phyloP scores from a whole-genome alignment of 345 rosid species.

The Microthlaspi erraticum region DNA sequence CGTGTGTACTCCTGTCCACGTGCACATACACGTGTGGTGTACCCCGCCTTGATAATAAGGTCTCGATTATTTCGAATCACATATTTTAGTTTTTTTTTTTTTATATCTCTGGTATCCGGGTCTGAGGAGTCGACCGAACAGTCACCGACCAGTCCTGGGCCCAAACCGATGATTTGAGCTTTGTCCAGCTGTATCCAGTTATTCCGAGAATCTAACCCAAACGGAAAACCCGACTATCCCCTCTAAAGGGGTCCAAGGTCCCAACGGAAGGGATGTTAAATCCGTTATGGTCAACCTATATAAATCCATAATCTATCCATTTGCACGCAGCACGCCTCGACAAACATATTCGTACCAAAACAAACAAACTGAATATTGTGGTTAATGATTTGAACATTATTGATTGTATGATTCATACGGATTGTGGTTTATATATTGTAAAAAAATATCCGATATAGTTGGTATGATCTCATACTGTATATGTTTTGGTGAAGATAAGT shows the following conservation, averaged over 20 bases:
- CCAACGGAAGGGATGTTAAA: no score
- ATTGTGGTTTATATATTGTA: neutral
- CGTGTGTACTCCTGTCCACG: conserved; percentile 43
- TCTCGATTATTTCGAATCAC: conserved; percentile 23
- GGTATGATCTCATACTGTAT: neutral
- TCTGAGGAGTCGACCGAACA: no score
- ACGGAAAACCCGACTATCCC: no score
- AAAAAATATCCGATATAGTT: neutral
- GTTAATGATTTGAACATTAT: conserved; percentile 17
- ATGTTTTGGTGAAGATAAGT: neutral
- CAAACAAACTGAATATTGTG: conserved; percentile 12
- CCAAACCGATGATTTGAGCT: no score
- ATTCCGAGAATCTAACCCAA: no score
- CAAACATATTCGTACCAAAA: conserved; percentile 27
- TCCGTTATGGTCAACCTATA: no score
- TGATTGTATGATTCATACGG: neutral
- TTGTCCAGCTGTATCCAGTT: no score
- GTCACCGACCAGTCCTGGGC: no score
- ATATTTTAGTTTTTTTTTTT: no score
- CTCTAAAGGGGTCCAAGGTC: no score
- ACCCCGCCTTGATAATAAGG: conserved; percentile 27
- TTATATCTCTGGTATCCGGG: no score
- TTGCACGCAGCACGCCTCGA: conserved; percentile 9
- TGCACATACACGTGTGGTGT: conserved; percentile 42
- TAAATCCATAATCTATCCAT: conserved; percentile 10